phyloP scores from a whole-genome alignment of 805 yeast genomes.

The Cyberlindnera petersonii region DNA sequence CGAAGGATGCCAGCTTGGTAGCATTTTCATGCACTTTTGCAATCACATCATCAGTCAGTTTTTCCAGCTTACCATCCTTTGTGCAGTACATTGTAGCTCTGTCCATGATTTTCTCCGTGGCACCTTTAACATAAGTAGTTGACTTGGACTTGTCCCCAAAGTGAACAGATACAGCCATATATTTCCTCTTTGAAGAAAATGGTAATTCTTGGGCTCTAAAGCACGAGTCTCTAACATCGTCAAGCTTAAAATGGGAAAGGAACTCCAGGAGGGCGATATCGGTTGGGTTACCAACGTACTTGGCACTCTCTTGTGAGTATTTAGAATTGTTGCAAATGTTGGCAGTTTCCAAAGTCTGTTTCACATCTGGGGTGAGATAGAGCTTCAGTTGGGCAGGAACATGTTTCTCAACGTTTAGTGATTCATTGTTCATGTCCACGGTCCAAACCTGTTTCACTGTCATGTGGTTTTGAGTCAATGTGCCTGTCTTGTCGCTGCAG shows the following conservation, averaged over 20 bases:
- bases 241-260: slow-evolving; percentile 62
- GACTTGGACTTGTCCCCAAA: slow-evolving; percentile 53
- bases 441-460: slow-evolving; percentile 84
- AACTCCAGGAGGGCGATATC: slow-evolving; percentile 87
- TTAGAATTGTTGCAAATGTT: slow-evolving; percentile 73
- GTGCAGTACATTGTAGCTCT: slow-evolving; percentile 58
- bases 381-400: slow-evolving; percentile 36
- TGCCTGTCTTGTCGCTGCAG: slow-evolving; percentile 89
- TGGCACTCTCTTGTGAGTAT: slow-evolving; percentile 63
- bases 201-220: slow-evolving; percentile 72
- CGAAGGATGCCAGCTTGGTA: slow-evolving; percentile 67
- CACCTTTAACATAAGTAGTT: slow-evolving; percentile 82
- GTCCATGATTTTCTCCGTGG: slow-evolving; percentile 67
- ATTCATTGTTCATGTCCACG: slow-evolving; percentile 47
- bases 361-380: slow-evolving; percentile 51
- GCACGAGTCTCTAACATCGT: slow-evolving; percentile 60
- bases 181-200: slow-evolving; percentile 78
- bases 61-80: slow-evolving; percentile 54
- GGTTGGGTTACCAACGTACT: slow-evolving; percentile 86
- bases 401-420: slow-evolving; percentile 43
- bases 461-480: slow-evolving; percentile 88
- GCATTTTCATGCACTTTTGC: slow-evolving; percentile 54
- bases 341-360: slow-evolving; percentile 56
- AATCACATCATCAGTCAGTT: slow-evolving; percentile 49
- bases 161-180: slow-evolving; percentile 78